Conservation (phyloP, 208 protist species). For the Leishmania tropica region DNA sequence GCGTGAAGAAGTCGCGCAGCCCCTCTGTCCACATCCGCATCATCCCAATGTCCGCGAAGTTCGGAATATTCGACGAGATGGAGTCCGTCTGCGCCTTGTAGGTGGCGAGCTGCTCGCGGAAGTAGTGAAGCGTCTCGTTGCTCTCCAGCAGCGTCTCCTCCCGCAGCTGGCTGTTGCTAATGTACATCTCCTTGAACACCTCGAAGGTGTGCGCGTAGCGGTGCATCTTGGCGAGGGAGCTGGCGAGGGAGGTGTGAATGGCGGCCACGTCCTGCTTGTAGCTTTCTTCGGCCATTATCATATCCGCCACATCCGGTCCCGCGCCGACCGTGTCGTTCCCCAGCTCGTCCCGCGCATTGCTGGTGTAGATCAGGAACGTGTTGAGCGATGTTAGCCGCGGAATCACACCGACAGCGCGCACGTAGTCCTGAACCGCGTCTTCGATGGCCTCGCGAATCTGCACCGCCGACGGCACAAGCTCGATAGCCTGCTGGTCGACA, state of each 20-base stretch:
- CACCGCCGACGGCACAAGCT: conserved; percentile 67
- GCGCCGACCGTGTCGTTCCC: conserved; percentile 51
- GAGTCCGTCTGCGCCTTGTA: conserved; percentile 90
- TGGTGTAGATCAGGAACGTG: conserved; percentile 92
- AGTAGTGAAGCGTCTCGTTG: conserved; percentile 84
- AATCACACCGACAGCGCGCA: conserved; percentile 86
- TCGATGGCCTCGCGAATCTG: conserved; percentile 85
- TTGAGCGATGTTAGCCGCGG: conserved; percentile 85
- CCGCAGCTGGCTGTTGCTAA: conserved; percentile 83
- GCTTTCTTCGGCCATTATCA: conserved; percentile 88
- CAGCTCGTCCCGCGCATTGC: conserved; percentile 72
- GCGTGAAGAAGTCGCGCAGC: conserved; percentile 91
- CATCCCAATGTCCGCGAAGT: conserved; percentile 85
- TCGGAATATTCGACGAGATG: conserved; percentile 88
- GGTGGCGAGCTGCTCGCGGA: conserved; percentile 77
- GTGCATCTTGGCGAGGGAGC: conserved; percentile 80
- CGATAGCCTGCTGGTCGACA: conserved; percentile 62
- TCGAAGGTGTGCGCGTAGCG: conserved; percentile 85
- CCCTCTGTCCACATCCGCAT: conserved; percentile 81
- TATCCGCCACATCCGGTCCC: conserved; percentile 89
- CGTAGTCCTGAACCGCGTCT: conserved; percentile 89
- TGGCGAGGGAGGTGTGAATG: conserved; percentile 73
- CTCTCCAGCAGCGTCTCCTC: conserved; percentile 53
- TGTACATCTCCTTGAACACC: conserved; percentile 87
- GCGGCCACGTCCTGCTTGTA: conserved; percentile 80